Base-by-base conservation (phyloP, 1,284 basidiomycete species). In the Testicularia cyperi region DNA sequence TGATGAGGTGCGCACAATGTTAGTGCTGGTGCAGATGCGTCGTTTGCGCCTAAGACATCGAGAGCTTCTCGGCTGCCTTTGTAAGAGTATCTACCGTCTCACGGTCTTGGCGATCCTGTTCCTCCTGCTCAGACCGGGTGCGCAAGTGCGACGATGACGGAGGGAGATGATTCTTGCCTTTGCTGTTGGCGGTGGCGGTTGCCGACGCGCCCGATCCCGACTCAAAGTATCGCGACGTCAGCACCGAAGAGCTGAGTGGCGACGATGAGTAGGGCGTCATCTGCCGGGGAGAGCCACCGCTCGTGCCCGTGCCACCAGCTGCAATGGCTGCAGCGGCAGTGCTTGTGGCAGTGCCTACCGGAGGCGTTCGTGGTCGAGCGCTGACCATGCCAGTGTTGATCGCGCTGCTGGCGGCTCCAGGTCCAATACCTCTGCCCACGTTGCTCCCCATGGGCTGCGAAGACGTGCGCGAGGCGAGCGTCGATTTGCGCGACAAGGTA, bases 401-500 rank as follows among this genome's bases (percentile, higher is more conserved):
- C n/a, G n/a, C n/a, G n/a, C n/a, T n/a, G n/a, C n/a, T n/a, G n/a
- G n/a, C n/a, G n/a, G n/a, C n/a, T n/a, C n/a, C n/a, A n/a, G n/a
- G n/a, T n/a, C n/a, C n/a, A n/a, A n/a, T n/a, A n/a, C n/a, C n/a
- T n/a, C n/a, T n/a, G n/a, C n/a, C n/a, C n/a, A n/a, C n/a, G n/a
- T n/a, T n/a, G 10, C 23, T 31, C 18, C 14, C 36, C 13, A 45
- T 26, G 13, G 47, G 30, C 33, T 52, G 48, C 20, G 40, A 32
- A n/a, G 49, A 16, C 21, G 49, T 38, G 38, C 47, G 47, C 18
- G 38, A 27, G 26, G 56, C 56, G 28, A 54, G 10, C 10, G 56
- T 60, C 35, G 49, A 49, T 43, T 54, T 60, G 35, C 56, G 44
- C 47, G 56, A 60, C 15, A 60, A 37, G 4, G 56, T n/a, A n/a